Evolutionary conservation across 2,329 filamentous ascomycete genomes (phyloP), one percentile per base, ranked within the genome.

Genomic region (Botryotinia calthae): DNA sequence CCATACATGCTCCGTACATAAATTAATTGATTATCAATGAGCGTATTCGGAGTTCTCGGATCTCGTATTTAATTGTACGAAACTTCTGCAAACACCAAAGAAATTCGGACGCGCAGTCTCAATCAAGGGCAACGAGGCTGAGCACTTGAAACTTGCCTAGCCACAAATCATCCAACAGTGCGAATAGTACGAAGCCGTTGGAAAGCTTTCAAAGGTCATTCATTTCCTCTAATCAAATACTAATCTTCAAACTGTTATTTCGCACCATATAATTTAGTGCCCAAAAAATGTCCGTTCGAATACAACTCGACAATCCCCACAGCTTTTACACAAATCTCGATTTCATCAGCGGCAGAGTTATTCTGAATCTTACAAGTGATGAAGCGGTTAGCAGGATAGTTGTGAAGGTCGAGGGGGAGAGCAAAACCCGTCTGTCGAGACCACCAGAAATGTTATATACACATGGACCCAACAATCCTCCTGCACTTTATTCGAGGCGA

Each of bases 401-500:
- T 54, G 92, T 95, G 79, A 96, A 96, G 84, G 88, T 96, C 46
- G 93, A 96, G 80, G 93, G 93, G 77, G 92, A 96, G 82, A 90
- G 90, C 65, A 87, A 87, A 75, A 95, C 92, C 8, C 86, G 91
- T 9, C 72, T 82, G 9, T 75, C 79, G 73, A 75, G 77, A 9
- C 77, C 78, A n/a, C 72, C 70, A 62, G 74, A 42, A 25, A 42
- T 68, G 65, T 7, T 56, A 16, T 68, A 56, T 25, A 28, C 71
- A 20, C 61, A 68, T 28, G 71, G 68, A n/a, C 68, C 72, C 10
- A 75, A 72, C 20, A 75, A 72, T n/a, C 75, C 77, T 63, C 46
- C 72, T 42, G 63, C 48, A 28, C 48, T 73, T 68, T 73, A 70
- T 62, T 34, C 68, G 59, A 75, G 75, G 58, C 73, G 75, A 65